Conservation (phyloP, 108 stramenopile species). For the Thalassiosira profunda region DNA sequence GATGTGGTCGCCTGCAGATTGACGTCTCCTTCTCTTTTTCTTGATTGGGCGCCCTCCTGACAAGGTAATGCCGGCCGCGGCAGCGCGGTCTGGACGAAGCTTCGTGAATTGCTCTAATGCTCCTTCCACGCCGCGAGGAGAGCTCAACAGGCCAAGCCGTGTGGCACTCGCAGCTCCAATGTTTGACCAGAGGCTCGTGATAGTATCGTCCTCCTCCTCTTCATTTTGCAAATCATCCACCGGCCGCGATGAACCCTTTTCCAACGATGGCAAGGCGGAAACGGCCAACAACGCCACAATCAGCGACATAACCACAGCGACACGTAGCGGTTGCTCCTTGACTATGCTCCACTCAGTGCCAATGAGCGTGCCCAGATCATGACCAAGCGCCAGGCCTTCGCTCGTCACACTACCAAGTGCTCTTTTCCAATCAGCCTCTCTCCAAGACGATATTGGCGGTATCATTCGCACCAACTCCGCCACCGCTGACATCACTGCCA, state of each 20-base stretch:
- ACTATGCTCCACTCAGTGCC: conserved; percentile 37
- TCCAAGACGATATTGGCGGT: too few species aligned
- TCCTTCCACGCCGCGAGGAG: conserved; percentile 66
- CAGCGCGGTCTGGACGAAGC: conserved; percentile 38
- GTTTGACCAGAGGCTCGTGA: conserved; percentile 51
- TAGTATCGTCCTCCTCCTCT: conserved; percentile 38
- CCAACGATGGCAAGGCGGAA: conserved; percentile 62
- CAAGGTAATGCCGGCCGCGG: conserved; percentile 19
- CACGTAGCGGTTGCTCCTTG: conserved; percentile 55
- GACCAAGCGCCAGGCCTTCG: conserved; percentile 26
- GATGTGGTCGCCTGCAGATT: conserved; percentile 39
- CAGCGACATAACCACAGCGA: conserved; percentile 58
- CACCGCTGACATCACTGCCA: conserved; percentile 36
- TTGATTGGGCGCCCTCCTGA: too few species aligned
- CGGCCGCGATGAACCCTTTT: conserved; percentile 15
- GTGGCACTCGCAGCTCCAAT: conserved; percentile 79
- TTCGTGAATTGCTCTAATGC: conserved; percentile 55
- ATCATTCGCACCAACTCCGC: conserved; percentile 45
- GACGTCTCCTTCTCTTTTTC: conserved; percentile 21
- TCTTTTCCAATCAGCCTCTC: conserved; percentile 50
- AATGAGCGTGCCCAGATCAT: conserved; percentile 30
- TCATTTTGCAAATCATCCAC: conserved; percentile 30
- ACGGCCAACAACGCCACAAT: conserved; percentile 55
- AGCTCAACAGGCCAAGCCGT: conserved; percentile 64
- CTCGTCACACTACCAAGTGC: conserved; percentile 11